phyloP scores from a whole-genome alignment of 495 filamentous ascomycete genomes.

The Podospora australis region DNA sequence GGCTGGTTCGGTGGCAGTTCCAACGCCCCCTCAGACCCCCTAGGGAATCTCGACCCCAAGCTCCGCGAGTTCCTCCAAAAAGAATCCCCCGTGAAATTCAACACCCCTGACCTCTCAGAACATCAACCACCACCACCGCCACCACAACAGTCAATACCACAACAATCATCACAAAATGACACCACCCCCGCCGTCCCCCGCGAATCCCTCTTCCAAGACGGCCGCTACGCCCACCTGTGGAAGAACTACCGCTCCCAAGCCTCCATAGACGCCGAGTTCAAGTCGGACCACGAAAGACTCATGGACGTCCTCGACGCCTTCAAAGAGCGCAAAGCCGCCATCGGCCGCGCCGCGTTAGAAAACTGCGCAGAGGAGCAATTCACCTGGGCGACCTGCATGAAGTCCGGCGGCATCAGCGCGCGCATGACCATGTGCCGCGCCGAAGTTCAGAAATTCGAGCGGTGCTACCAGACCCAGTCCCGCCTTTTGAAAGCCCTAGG shows the following conservation, averaged over 20 bases:
- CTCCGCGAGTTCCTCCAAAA: conserved; percentile 78
- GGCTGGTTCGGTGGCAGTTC: conserved; percentile 31
- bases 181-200: conserved; percentile 20
- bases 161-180: background rate
- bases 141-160: conserved; percentile 1
- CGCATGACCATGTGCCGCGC: conserved; percentile 66
- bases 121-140: background rate
- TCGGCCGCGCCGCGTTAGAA: conserved; percentile 79
- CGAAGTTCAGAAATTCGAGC: conserved; percentile 63
- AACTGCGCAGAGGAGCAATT: conserved; percentile 87
- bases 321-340: conserved; percentile 71
- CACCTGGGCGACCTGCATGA: conserved; percentile 68
- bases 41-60: conserved; percentile 74
- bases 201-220: conserved; percentile 55
- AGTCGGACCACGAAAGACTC: conserved; percentile 67
- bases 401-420: conserved; percentile 51
- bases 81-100: conserved; percentile 74
- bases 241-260: conserved; percentile 68
- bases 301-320: conserved; percentile 70
- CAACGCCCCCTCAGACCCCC: conserved; percentile 52
- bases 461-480: conserved; percentile 79
- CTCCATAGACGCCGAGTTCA: conserved; percentile 54
- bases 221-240: conserved; percentile 92
- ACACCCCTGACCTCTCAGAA: conserved; percentile 18
- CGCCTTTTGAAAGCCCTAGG: conserved; percentile 86